Base-by-base conservation (phyloP, 495 filamentous ascomycete genomes). In the Sordaria brevicollis region DNA sequence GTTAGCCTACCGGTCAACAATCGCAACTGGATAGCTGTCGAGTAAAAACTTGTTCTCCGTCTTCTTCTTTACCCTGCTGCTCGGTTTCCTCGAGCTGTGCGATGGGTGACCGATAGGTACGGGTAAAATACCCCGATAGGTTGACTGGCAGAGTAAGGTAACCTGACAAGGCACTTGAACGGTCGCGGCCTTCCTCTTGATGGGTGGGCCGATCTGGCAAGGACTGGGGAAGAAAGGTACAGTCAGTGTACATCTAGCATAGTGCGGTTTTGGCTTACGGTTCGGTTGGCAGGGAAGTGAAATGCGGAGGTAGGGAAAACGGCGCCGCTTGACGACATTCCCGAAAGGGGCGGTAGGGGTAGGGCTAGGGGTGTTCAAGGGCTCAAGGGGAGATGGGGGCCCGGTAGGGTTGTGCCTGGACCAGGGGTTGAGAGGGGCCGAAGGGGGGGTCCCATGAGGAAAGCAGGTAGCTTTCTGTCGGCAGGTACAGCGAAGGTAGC, bases 301-400 rank as follows among this genome's bases (percentile, higher is more conserved):
- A 74, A 74, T 74, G 76, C 74, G 77, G 77, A 79, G 77, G 73
- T 65, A 67, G 71, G 49, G 67, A 74, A 73, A 74, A 75, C 73
- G 72, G 74, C 74, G 74, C 74, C 73, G 71, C 69, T 73, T 69
- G 73, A 72, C 74, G 76, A 79, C 76, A 75, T 76, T 74, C 74
- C 76, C 74, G 70, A 79, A 79, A 71, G 66, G 74, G 74, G 39
- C 39, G n/a, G 39, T 43, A 21, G 39, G 39, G n/a, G 39, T 43
- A 43, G 39, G 39, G n/a, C n/a, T 43, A 43, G 49, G 49, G 49
- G 49, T 57, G 21, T 21, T 57, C 43, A 29, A 57, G 19, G 41
- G 19, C 19, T 25, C 43, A 57, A 29, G 43, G 21, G 11, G 25
- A 7, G 11, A 57, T 29, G 49, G 49, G 49, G 21, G 11, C 49